Conservation (phyloP, 108 stramenopile species). For the Skeletonema menzelii region DNA sequence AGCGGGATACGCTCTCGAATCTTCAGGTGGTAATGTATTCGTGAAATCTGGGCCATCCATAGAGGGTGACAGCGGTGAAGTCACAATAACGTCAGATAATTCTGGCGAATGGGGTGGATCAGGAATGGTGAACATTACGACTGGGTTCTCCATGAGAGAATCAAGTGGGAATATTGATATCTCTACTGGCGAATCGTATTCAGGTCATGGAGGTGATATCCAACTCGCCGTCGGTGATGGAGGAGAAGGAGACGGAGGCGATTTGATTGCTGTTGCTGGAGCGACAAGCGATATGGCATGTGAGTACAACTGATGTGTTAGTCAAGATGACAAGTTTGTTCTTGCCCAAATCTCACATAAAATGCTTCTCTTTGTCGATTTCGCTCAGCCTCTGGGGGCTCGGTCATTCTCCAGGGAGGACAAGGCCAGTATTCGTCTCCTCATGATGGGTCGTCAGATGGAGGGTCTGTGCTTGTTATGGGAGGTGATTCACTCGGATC, state of each 20-base stretch:
- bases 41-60: slow-evolving; percentile 12
- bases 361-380: not conserved
- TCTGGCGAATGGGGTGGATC: slow-evolving; percentile 9
- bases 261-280: slow-evolving; percentile 1
- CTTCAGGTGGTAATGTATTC: slow-evolving; percentile 7
- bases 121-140: slow-evolving; percentile 10
- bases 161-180: slow-evolving; percentile 11
- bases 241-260: not conserved
- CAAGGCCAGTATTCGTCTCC: slow-evolving; percentile 8
- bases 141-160: slow-evolving; percentile 12
- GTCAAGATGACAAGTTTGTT: not conserved
- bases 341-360: not conserved
- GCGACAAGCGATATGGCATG: not conserved
- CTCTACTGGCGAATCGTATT: not conserved
- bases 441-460: slow-evolving; percentile 9
- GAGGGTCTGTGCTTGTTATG: slow-evolving; percentile 12
- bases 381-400: slow-evolving; percentile 1
- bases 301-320: not conserved
- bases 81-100: slow-evolving; percentile 4
- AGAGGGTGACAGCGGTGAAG: slow-evolving; percentile 11
- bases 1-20: not conserved
- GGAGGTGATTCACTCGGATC: slow-evolving; percentile 17
- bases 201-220: slow-evolving; percentile 5
- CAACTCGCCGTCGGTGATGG: not conserved
- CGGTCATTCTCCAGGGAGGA: slow-evolving; percentile 12